Evolutionary conservation across 129 eudicot species (phyloP), one percentile per base, ranked within the genome.

Genomic region (Arctium lappa): DNA sequence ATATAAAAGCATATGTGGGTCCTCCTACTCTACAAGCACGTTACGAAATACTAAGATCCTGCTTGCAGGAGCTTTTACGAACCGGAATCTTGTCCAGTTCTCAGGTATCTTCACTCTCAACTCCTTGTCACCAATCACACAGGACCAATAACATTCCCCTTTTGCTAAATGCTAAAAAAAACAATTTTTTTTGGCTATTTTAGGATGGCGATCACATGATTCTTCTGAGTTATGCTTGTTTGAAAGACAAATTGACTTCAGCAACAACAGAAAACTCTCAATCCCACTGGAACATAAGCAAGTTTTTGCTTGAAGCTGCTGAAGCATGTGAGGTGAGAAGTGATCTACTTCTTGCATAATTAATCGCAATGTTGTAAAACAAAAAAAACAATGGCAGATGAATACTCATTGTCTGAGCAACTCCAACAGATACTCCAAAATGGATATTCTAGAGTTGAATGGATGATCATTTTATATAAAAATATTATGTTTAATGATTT

Each of bases 1-100:
- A 95, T 90, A 95, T 95, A 72, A 95, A 95, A 90, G 99, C 99
- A 22, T 95, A 95, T 16, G 97, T 95, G 29, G 99, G 99, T 16
- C 99, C 99, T 79, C 98, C 99, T 81, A 93, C 99, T 70, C 88
- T 93, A 81, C 95, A 93, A 86, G 98, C 99, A 84, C 97, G 98
- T 38, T 95, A 95, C 81, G 97, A 95, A 81, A 95, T 95, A 82
- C 91, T 95, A 70, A 80, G 92, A 77, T 95, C 99, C 36, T 95
- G 97, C 80, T 77, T 95, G 74, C 94, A 87, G 72, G 99, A 95
- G 89, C 99, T 95, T 71, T 79, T 95, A 69, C 79, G 99, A 76
- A 84, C 95, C 5, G 92, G 98, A 85, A 93, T 95, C 74, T 84
- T 95, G 79, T 90, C 91, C 56, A 84, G 82, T 86, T 80, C 80